A percentile compares a stretch with the other conserved stretches of the same genome.
phyloP scores from a whole-genome alignment of 129 eudicot genomes.

The Centrapalus pauciflorus region DNA sequence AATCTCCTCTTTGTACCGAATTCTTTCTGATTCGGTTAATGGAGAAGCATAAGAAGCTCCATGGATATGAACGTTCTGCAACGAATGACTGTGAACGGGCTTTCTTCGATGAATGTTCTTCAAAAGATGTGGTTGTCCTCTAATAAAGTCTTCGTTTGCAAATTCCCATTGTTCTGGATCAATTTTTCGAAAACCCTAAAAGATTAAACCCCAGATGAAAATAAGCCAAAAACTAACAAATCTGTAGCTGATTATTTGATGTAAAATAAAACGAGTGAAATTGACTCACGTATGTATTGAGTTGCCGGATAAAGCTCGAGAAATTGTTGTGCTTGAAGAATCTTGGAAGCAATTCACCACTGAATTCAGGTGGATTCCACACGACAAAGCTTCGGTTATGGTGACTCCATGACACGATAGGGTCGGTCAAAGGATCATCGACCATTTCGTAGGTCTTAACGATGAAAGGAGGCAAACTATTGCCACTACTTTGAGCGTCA shows the following conservation, averaged over 20 bases:
- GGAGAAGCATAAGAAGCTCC: constrained; percentile 43
- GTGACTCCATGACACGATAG: constrained; percentile 33
- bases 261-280: background rate
- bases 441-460: constrained; percentile 31
- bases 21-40: constrained; percentile 54
- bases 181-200: constrained; percentile 76
- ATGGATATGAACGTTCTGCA: constrained; percentile 32
- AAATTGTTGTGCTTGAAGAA: constrained; percentile 36
- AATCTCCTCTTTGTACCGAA: constrained; percentile 51
- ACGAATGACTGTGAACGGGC: constrained; percentile 73
- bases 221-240: background rate
- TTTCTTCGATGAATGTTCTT: constrained; percentile 75
- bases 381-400: constrained; percentile 24
- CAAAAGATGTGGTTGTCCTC: constrained; percentile 63
- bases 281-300: constrained; percentile 29
- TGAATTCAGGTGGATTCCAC: constrained; percentile 29
- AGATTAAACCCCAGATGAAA: background rate
- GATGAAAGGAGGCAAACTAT: constrained; percentile 33
- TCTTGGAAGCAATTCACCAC: constrained; percentile 34
- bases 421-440: constrained; percentile 30
- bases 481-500: constrained; percentile 19
- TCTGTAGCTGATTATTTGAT: background rate
- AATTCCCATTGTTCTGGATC: constrained; percentile 97
- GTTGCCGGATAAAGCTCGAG: constrained; percentile 38
- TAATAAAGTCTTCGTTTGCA: constrained; percentile 71